Evolutionary conservation across 2,329 filamentous ascomycete genomes (phyloP).

Genomic region (Chaetomiaceae sp.): DNA sequence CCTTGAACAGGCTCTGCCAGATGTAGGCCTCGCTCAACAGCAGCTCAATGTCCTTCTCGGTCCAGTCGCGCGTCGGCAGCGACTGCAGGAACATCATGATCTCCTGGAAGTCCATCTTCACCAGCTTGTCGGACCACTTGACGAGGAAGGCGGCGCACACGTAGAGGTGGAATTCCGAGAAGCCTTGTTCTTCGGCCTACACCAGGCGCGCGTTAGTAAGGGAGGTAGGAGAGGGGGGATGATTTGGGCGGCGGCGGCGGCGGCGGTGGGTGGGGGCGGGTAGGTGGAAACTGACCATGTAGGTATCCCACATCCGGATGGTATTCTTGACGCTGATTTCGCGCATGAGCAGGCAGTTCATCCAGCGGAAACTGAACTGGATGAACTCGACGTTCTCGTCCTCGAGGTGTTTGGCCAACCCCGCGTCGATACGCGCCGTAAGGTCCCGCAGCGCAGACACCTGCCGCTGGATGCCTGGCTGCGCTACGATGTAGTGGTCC

Average conservation of each 20-base stretch:
- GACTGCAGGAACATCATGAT: conserved; percentile 99
- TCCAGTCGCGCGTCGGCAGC: conserved; percentile 89
- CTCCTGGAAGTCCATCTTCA: conserved; percentile 97
- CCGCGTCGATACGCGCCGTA: conserved; percentile 81
- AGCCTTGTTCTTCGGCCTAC: conserved; percentile 88
- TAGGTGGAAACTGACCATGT: conserved; percentile 67
- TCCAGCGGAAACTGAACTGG: conserved; percentile 98
- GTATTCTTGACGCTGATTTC: conserved; percentile 96
- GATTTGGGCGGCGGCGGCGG: neutral
- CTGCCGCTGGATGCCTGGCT: conserved; percentile 93
- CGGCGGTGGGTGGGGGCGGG: neutral
- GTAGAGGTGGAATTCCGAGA: conserved; percentile 97
- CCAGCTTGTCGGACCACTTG: conserved; percentile 93
- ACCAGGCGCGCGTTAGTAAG: no score
- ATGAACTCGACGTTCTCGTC: conserved; percentile 94
- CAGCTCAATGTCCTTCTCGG: conserved; percentile 95
- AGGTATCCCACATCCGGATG: conserved; percentile 99
- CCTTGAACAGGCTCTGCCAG: conserved; percentile 96
- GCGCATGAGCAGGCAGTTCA: conserved; percentile 98
- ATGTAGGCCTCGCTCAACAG: conserved; percentile 95
- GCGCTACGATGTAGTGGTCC: conserved; percentile 97
- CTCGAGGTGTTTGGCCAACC: conserved; percentile 82
- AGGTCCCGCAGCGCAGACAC: conserved; percentile 85
- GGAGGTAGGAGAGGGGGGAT: neutral
- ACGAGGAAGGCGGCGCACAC: conserved; percentile 97